Conservation (phyloP, 805 yeast genomes). For the Blastobotrys parvus region DNA sequence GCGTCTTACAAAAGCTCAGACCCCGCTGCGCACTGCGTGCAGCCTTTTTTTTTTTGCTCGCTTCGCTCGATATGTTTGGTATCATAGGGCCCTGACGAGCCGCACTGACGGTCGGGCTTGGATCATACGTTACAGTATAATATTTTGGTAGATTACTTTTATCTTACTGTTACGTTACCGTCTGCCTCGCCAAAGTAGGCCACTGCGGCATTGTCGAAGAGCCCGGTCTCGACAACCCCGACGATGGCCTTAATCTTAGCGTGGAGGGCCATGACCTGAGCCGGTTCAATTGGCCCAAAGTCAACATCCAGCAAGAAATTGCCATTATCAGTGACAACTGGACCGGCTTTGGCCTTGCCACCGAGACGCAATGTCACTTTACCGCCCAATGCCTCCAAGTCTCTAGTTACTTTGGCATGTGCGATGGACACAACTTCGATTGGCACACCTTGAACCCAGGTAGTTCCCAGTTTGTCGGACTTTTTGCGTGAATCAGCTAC, state of each 20-base stretch:
- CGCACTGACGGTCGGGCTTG: too few species aligned
- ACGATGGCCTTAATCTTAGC: slow-evolving; percentile 59
- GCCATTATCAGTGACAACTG: slow-evolving; percentile 91
- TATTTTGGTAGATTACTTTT: not conserved
- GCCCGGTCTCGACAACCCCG: slow-evolving; percentile 95
- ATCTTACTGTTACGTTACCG: slow-evolving; percentile 40
- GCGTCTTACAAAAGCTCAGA: too few species aligned
- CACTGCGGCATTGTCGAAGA: slow-evolving; percentile 63
- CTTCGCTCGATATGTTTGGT: too few species aligned
- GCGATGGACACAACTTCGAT: slow-evolving; percentile 91
- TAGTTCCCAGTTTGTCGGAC: slow-evolving; percentile 61
- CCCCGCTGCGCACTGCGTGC: too few species aligned
- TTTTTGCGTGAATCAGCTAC: slow-evolving; percentile 92
- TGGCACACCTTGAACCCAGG: slow-evolving; percentile 89
- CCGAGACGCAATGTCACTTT: slow-evolving; percentile 71
- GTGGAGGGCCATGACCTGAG: slow-evolving; percentile 46
- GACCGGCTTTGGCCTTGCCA: slow-evolving; percentile 90
- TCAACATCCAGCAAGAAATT: slow-evolving; percentile 90
- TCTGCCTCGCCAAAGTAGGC: slow-evolving; percentile 85
- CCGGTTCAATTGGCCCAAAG: slow-evolving; percentile 61
- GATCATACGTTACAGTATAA: too few species aligned
- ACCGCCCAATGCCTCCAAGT: slow-evolving; percentile 59
- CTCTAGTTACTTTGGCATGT: slow-evolving; percentile 62
- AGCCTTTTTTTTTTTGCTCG: too few species aligned
- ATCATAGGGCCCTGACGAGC: too few species aligned